A percentile compares a stretch with the other conserved stretches of the same genome.
These are phyloP conservation scores for Drechslerella coelobrocha DNA, from an alignment of 2,329 filamentous ascomycete genomes.

Conservation along the genomic window DNA sequence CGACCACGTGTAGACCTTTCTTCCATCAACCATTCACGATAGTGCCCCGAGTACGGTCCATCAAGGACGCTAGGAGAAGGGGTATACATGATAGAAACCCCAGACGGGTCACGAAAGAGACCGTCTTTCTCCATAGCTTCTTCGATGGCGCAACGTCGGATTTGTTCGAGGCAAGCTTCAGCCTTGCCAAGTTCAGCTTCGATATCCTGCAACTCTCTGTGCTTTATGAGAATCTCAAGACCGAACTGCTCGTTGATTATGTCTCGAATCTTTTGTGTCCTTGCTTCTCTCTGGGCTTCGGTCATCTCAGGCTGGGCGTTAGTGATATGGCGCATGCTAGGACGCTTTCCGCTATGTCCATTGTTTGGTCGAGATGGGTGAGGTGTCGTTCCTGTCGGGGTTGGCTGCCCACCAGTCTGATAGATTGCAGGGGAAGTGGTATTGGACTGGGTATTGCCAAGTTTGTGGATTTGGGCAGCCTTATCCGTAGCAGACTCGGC, in stretches of 20 bases:
- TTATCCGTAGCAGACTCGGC: conserved; percentile 2
- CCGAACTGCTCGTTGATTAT: conserved; percentile 85
- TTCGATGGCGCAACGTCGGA: conserved; percentile 82
- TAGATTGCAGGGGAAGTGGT: neutral
- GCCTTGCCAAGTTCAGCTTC: conserved; percentile 97
- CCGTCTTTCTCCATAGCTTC: conserved; percentile 70
- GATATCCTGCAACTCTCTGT: conserved; percentile 90
- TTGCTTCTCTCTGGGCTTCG: conserved; percentile 51
- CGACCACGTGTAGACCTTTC: conserved; percentile 18
- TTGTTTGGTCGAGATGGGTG: conserved; percentile 18
- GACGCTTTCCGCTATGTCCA: conserved; percentile 49
- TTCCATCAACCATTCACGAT: conserved; percentile 82
- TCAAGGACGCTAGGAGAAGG: conserved; percentile 89
- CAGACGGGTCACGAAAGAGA: conserved; percentile 62
- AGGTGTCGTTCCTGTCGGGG: conserved; percentile 41
- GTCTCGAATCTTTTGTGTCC: conserved; percentile 68
- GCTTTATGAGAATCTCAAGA: conserved; percentile 89
- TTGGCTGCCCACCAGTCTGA: too few relatives aligned
- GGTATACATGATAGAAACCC: conserved; percentile 60
- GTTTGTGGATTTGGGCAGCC: too few relatives aligned
- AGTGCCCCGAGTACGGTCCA: conserved; percentile 92
- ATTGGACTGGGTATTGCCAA: neutral
- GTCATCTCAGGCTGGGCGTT: conserved; percentile 29
- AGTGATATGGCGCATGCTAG: conserved; percentile 37
- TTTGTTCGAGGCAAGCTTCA: conserved; percentile 88